Conservation (phyloP, 352 stramenopile species). For the Phytophthora meadii region DNA sequence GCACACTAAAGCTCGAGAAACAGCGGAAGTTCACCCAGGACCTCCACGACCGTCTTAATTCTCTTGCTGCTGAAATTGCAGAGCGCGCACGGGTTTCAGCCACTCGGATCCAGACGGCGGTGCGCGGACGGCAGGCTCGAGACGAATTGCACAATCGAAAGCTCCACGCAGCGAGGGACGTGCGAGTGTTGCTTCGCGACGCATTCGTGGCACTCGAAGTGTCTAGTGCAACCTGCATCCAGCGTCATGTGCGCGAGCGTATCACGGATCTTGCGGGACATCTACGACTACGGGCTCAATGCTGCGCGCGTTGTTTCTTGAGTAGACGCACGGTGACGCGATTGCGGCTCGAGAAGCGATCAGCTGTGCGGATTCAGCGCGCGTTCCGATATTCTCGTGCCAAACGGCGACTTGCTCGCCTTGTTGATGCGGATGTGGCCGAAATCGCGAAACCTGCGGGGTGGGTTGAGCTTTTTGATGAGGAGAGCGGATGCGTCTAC, state of each 20-base stretch:
- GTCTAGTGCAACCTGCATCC: conserved; percentile 43
- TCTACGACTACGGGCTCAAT: conserved; percentile 39
- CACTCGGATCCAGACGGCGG: conserved; percentile 40
- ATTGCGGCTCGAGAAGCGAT: conserved; percentile 32
- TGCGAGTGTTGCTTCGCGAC: conserved; percentile 17
- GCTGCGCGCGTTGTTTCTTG: conserved; percentile 48
- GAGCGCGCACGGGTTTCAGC: conserved; percentile 33
- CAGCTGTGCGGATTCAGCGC: conserved; percentile 55
- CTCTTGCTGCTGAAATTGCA: conserved; percentile 23
- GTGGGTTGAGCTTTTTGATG: conserved; percentile 82
- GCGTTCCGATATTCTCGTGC: conserved; percentile 58
- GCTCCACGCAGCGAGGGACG: conserved; percentile 22
- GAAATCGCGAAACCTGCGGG: conserved; percentile 9
- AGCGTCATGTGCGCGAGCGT: conserved; percentile 41
- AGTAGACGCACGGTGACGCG: conserved; percentile 32
- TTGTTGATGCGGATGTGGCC: conserved; percentile 38
- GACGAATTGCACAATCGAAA: conserved; percentile 23
- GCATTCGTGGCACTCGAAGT: conserved; percentile 25
- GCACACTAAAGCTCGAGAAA: conserved; percentile 11
- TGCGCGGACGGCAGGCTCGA: conserved; percentile 31
- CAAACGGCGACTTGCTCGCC: conserved; percentile 45
- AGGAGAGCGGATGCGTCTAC: conserved; percentile 68
- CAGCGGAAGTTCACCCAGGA: conserved; percentile 14
- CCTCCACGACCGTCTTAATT: conserved; percentile 8
- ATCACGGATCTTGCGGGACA: conserved; percentile 16